phyloP scores from a whole-genome alignment of 1,139 yeast genomes.

The Saccharomyces hybrid region DNA sequence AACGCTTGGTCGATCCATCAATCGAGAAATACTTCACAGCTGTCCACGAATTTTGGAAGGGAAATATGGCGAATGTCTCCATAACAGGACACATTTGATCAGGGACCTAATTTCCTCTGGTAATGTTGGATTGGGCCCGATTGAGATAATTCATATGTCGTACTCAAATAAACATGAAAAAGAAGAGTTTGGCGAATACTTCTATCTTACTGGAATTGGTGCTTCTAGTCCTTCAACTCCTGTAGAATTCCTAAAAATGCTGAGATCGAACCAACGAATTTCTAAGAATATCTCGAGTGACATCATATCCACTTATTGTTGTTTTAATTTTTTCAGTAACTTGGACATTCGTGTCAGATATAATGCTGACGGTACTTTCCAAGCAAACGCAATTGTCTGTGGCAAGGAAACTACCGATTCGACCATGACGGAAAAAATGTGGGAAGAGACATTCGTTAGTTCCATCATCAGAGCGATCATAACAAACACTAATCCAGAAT shows the following conservation, averaged over 20 bases:
- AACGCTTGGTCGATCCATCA: background rate
- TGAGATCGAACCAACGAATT: constrained; percentile 41
- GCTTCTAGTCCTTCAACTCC: constrained; percentile 53
- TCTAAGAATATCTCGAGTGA: constrained; percentile 11
- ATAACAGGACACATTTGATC: constrained; percentile 18
- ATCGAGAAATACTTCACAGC: constrained; percentile 12
- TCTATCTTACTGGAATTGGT: constrained; percentile 52
- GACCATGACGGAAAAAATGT: constrained; percentile 37
- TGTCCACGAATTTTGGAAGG: constrained; percentile 27
- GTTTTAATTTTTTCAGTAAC: constrained; percentile 58
- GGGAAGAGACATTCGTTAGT: constrained; percentile 80
- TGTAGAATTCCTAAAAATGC: constrained; percentile 67
- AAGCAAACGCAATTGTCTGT: constrained; percentile 35
- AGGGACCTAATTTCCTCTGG: constrained; percentile 14
- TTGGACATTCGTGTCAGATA: constrained; percentile 67
- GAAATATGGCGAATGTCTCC: constrained; percentile 27
- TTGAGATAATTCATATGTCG: constrained; percentile 74
- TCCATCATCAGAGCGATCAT: constrained; percentile 65
- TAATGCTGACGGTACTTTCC: constrained; percentile 44
- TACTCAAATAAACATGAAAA: constrained; percentile 35
- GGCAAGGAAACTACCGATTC: constrained; percentile 18
- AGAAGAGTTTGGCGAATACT: constrained; percentile 39
- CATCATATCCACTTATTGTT: constrained; percentile 51
- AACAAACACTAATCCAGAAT: constrained; percentile 57
- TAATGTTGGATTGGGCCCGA: constrained; percentile 58